phyloP scores from a whole-genome alignment of 495 filamentous ascomycete genomes.

The Letharia lupina region DNA sequence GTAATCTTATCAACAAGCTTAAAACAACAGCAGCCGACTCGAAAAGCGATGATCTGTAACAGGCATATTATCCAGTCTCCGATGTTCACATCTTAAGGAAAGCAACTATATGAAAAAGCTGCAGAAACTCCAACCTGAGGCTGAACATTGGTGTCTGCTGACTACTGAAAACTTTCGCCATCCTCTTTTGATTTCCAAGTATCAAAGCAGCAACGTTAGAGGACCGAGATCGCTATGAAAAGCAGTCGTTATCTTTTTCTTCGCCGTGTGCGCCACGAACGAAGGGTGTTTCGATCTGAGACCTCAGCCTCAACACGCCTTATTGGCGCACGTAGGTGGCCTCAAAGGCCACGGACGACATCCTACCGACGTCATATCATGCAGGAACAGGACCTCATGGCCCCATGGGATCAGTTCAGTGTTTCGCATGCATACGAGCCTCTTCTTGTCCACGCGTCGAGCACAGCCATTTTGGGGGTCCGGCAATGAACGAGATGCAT shows the following conservation, averaged over 20 bases:
- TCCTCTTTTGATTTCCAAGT: no score
- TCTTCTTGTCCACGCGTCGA: background rate
- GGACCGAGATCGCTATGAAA: background rate
- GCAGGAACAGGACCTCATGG: background rate
- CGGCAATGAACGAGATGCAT: background rate
- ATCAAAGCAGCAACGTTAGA: background rate
- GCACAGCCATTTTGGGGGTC: background rate
- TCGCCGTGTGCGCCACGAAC: background rate
- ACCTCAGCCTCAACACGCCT: background rate
- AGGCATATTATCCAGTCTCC: background rate
- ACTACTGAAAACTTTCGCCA: background rate
- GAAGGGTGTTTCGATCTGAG: background rate
- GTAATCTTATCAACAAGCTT: background rate
- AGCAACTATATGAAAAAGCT: background rate
- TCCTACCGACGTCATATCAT: background rate
- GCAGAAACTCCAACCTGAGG: background rate
- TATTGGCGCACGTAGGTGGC: background rate
- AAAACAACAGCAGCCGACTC: background rate
- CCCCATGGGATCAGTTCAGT: background rate
- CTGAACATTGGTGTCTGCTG: background rate
- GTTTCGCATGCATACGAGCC: background rate
- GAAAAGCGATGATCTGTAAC: background rate
- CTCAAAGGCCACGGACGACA: background rate
- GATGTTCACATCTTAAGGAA: background rate
- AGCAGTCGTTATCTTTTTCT: background rate